Percentiles rank a stretch among this genome's conserved stretches.
Conservation (phyloP, 2,329 filamentous ascomycete genomes). For the Stachybotrys elegans region DNA sequence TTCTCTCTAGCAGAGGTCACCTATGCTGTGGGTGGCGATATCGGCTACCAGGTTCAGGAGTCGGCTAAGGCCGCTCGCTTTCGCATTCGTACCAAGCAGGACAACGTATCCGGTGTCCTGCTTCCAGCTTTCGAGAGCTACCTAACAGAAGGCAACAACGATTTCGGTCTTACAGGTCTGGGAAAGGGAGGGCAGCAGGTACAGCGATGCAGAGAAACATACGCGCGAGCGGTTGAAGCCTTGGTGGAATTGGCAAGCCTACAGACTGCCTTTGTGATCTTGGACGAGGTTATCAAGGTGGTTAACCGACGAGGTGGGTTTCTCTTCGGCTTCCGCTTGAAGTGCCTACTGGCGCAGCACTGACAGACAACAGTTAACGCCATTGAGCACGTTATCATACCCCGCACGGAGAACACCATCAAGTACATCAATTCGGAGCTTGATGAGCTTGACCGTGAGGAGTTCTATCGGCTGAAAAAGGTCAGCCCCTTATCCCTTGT, state of each 20-base stretch:
- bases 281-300: slow-evolving; percentile 99
- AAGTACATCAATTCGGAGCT: slow-evolving; percentile 99
- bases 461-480: slow-evolving; percentile 98
- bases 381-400: slow-evolving; percentile 96
- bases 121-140: slow-evolving; percentile 92
- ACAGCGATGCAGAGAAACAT: slow-evolving; percentile 90
- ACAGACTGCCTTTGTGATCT: slow-evolving; percentile 94
- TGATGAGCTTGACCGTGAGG: slow-evolving; percentile 94
- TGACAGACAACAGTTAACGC: slow-evolving; percentile 65
- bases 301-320: slow-evolving; percentile 84
- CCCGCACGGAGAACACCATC: slow-evolving; percentile 98
- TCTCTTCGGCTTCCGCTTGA: slow-evolving; percentile 5
- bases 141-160: slow-evolving; percentile 81
- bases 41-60: slow-evolving; percentile 96
- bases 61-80: slow-evolving; percentile 91
- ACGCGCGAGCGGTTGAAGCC: slow-evolving; percentile 91
- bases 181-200: slow-evolving; percentile 98
- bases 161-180: slow-evolving; percentile 91
- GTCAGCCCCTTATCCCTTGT: slow-evolving; percentile 14
- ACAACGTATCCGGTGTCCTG: slow-evolving; percentile 96
- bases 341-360: no score
- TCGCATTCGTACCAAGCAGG: slow-evolving; percentile 88
- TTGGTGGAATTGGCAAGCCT: slow-evolving; percentile 91
- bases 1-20: slow-evolving; percentile 97
- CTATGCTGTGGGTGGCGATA: slow-evolving; percentile 92